Evolutionary conservation across 805 yeast genomes (phyloP), one percentile per base, ranked within the genome.

Genomic region (Wickerhamiella siamensis): DNA sequence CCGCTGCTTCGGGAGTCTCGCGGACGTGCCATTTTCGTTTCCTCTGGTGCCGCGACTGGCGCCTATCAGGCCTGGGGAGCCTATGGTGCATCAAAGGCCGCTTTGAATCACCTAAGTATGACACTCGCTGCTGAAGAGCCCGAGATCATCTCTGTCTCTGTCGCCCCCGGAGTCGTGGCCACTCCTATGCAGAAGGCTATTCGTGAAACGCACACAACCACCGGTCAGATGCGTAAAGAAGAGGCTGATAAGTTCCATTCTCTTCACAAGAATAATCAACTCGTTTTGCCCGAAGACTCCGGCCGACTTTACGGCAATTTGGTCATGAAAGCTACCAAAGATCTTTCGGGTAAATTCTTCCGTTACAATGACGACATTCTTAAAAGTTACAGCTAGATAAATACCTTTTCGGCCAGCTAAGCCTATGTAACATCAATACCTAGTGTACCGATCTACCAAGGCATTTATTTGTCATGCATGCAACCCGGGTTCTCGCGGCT

Each of bases 141-240:
- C 1, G 67, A 63, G 0, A 61, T 84, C n/a, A 59, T 63, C 29
- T 65, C 79, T 3, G 62, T 86, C 9, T 67, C 95, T 0, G 69
- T 91, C 19, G 95, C 95, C 0, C 97, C 97, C 0, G 97, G 98
- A 3, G 94, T 84, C 1, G 96, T 91, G 2, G 83, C 83, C 56
- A 88, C 98, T 1, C 66, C 65, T 17, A 88, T 91, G 97, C 97
- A 91, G 62, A 57, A 49, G 5, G 78, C 75, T 42, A 86, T 88
- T 43, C 74, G 97, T 51, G 79, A 74, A 15, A 67, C 60, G 35
- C 74, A 46, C 36, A 37, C 42, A 31, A 66, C 72, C 48, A 75
- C 77, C 2, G 47, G 52, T 3, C 63, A 64, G 21, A 87, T 87
- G 95, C 64, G 69, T 0, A 62, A 66, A 1, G 75, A 70, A 16